phyloP scores from a whole-genome alignment of 2,329 filamentous ascomycete genomes.

The Zasmidium cellare region DNA sequence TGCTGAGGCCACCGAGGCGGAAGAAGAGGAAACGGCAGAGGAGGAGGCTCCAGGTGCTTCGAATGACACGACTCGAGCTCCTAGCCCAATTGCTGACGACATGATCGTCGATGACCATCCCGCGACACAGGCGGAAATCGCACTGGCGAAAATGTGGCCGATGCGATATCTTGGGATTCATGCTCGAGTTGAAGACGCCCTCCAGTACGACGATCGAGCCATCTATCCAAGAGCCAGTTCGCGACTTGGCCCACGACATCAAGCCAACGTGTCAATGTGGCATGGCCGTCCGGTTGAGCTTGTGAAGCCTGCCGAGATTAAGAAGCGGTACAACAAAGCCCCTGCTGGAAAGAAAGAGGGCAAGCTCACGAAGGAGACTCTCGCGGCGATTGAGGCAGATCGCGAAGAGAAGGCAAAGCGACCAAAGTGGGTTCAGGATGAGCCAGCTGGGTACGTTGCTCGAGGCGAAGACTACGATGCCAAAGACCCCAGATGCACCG shows the following conservation, averaged over 20 bases:
- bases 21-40: constrained; percentile 64
- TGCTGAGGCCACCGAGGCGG: constrained; percentile 52
- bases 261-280: constrained; percentile 84
- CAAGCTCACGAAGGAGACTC: constrained; percentile 76
- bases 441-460: constrained; percentile 79
- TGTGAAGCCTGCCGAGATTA: constrained; percentile 83
- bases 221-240: constrained; percentile 97
- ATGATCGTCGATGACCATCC: constrained; percentile 59
- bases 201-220: constrained; percentile 90
- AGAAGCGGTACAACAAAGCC: constrained; percentile 69
- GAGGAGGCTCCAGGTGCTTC: constrained; percentile 60
- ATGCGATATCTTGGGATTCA: constrained; percentile 95
- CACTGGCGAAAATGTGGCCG: constrained; percentile 92
- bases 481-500: constrained; percentile 72
- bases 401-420: constrained; percentile 76
- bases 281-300: constrained; percentile 84
- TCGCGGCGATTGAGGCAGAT: constrained; percentile 78
- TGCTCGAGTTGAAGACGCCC: constrained; percentile 88
- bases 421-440: constrained; percentile 91
- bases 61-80: constrained; percentile 63
- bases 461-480: constrained; percentile 78
- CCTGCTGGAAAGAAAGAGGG: constrained; percentile 68
- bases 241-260: constrained; percentile 84
- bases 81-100: constrained; percentile 46
- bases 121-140: constrained; percentile 81